phyloP scores from a whole-genome alignment of 345 rosid species.

The Rhizophora apiculata region DNA sequence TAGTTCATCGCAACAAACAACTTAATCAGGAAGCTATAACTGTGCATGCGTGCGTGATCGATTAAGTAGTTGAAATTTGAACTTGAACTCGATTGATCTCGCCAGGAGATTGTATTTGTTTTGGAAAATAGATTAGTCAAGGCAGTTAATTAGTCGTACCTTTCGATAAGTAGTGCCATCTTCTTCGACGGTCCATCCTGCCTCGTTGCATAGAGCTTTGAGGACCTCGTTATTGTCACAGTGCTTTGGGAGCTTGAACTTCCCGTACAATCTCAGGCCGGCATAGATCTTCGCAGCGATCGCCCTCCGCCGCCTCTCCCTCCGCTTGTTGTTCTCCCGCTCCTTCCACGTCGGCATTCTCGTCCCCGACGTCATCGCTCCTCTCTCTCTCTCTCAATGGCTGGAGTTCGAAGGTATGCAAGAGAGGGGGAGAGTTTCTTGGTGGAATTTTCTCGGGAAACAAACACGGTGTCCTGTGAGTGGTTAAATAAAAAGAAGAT shows the following conservation, averaged over 20 bases:
- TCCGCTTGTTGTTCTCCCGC: constrained; percentile 82
- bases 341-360: constrained; percentile 86
- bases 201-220: constrained; percentile 80
- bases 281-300: constrained; percentile 82
- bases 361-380: constrained; percentile 63
- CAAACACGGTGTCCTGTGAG: background rate
- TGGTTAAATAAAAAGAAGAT: background rate
- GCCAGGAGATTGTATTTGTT: too few species aligned
- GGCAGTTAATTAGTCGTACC: constrained; percentile 31
- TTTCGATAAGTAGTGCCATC: constrained; percentile 90
- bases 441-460: too few species aligned
- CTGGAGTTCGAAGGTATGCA: too few species aligned
- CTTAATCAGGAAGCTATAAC: background rate
- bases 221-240: constrained; percentile 90
- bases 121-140: too few species aligned
- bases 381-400: background rate
- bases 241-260: constrained; percentile 86
- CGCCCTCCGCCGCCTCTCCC: constrained; percentile 85
- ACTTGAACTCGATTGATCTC: too few species aligned
- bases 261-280: constrained; percentile 78
- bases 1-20: background rate
- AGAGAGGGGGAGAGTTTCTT: too few species aligned
- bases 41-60: background rate
- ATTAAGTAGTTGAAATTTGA: too few species aligned
- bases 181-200: constrained; percentile 81